These are phyloP conservation scores for Chaetomiaceae sp. DNA, from an alignment of 2,329 filamentous ascomycete species.

Conservation along the genomic window DNA sequence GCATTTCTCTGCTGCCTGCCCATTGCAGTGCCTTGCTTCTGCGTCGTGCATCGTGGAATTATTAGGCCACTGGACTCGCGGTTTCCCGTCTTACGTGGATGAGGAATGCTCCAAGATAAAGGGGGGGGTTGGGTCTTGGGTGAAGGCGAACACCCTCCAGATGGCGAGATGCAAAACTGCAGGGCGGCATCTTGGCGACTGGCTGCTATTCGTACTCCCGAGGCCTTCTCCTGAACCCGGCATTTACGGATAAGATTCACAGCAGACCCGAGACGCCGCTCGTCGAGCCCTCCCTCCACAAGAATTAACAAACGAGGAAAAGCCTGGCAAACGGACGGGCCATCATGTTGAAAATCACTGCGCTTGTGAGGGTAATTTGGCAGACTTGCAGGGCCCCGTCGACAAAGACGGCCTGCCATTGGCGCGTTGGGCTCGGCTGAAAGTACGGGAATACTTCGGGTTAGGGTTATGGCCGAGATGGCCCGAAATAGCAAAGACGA, in stretches of 20 bases:
- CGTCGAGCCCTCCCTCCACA: slow-evolving; percentile 4
- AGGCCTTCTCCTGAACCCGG: slow-evolving; percentile 3
- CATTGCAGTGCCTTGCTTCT: no score
- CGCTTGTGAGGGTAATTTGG: slow-evolving; percentile 19
- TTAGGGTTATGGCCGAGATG: slow-evolving; percentile 21
- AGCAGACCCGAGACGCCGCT: not conserved
- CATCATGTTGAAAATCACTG: slow-evolving; percentile 15
- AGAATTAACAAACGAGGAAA: slow-evolving; percentile 4
- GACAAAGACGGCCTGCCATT: slow-evolving; percentile 13
- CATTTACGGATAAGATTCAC: not conserved
- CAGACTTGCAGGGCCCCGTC: slow-evolving; percentile 12
- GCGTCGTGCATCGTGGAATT: no score
- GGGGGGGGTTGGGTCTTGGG: no score
- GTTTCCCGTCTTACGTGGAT: no score
- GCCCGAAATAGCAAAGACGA: slow-evolving; percentile 24
- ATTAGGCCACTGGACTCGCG: no score
- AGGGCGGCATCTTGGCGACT: not conserved
- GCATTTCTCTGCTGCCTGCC: slow-evolving; percentile 1
- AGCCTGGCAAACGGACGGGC: slow-evolving; percentile 8
- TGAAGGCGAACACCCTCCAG: no score
- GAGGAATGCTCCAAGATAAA: no score
- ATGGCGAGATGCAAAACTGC: not conserved
- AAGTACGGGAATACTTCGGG: slow-evolving; percentile 23
- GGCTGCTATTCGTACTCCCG: not conserved
- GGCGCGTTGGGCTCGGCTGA: slow-evolving; percentile 12